A percentile compares a stretch with the other conserved stretches of the same genome.
These are phyloP conservation scores for Tubosaeta sp. DNA, from an alignment of 768 basidiomycete species.

Conservation along the genomic window DNA sequence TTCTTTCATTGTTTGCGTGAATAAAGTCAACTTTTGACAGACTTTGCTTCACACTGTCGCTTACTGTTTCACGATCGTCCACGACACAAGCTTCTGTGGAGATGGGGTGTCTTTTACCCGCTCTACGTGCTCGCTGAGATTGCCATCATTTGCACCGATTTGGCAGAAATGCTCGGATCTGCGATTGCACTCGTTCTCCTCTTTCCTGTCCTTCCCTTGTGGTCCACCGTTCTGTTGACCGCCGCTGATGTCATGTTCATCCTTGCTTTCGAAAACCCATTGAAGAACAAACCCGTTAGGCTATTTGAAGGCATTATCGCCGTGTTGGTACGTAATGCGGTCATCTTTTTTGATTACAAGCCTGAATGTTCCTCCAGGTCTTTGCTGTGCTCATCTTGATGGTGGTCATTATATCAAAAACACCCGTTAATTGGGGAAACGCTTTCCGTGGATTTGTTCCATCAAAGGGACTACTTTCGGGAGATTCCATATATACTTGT, in stretches of 20 bases:
- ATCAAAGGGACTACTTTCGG: constrained; percentile 55
- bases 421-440: constrained; percentile 65
- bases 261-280: constrained; percentile 66
- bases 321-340: constrained; percentile 43
- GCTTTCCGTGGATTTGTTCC: constrained; percentile 78
- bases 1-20: constrained; percentile 1
- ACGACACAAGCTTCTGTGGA: constrained; percentile 49
- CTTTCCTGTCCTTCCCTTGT: constrained; percentile 63
- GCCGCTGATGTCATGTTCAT: constrained; percentile 65
- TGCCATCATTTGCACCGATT: constrained; percentile 72
- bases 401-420: constrained; percentile 66
- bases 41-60: constrained; percentile 62
- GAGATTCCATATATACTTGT: constrained; percentile 65
- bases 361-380: constrained; percentile 37
- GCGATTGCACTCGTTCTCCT: constrained; percentile 78
- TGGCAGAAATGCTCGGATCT: constrained; percentile 78
- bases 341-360: background rate
- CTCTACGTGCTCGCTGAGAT: constrained; percentile 63
- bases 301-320: constrained; percentile 66
- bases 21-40: constrained; percentile 30
- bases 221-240: constrained; percentile 68
- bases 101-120: constrained; percentile 61
- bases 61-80: constrained; percentile 62
- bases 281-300: constrained; percentile 60
- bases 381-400: constrained; percentile 76